These are phyloP conservation scores for Boletus tomentosulus DNA, from an alignment of 768 basidiomycete genomes.

Conservation along the genomic window DNA sequence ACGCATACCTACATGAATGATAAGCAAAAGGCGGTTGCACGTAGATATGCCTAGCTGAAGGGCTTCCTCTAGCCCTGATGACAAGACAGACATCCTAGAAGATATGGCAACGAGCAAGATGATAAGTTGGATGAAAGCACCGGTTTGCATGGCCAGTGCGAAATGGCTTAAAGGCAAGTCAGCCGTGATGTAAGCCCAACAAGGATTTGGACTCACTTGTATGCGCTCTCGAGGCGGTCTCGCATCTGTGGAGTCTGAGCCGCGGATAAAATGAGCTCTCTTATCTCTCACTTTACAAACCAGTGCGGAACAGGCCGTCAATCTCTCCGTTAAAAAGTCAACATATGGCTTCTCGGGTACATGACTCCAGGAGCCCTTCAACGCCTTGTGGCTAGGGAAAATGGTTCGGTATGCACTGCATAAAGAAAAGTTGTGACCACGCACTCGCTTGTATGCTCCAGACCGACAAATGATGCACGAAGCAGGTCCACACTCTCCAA, in stretches of 20 bases:
- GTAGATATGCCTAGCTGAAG: constrained; percentile 29
- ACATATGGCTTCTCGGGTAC: constrained; percentile 41
- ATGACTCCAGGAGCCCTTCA: constrained; percentile 65
- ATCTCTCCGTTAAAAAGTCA: constrained; percentile 32
- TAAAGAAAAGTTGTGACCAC: neutral
- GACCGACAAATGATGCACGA: constrained; percentile 28
- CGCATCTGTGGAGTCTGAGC: constrained; percentile 37
- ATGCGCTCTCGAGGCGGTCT: constrained; percentile 45
- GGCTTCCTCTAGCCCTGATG: constrained; percentile 41
- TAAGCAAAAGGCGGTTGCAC: constrained; percentile 24
- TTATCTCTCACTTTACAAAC: constrained; percentile 43
- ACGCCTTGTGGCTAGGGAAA: constrained; percentile 40
- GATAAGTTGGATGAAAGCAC: constrained; percentile 69
- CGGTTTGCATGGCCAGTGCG: constrained; percentile 60
- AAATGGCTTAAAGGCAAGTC: constrained; percentile 45
- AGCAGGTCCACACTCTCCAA: constrained; percentile 21
- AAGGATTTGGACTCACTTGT: constrained; percentile 39
- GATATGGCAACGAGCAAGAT: constrained; percentile 57
- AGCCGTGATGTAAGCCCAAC: neutral
- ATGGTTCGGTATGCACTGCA: neutral
- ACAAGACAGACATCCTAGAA: constrained; percentile 50
- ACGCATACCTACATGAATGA: constrained; percentile 31
- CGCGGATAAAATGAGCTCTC: neutral
- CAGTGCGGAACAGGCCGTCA: constrained; percentile 36
- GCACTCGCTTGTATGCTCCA: constrained; percentile 23